Conservation (phyloP, 306 rosid genomes). For the Lathyrus oleraceus region DNA sequence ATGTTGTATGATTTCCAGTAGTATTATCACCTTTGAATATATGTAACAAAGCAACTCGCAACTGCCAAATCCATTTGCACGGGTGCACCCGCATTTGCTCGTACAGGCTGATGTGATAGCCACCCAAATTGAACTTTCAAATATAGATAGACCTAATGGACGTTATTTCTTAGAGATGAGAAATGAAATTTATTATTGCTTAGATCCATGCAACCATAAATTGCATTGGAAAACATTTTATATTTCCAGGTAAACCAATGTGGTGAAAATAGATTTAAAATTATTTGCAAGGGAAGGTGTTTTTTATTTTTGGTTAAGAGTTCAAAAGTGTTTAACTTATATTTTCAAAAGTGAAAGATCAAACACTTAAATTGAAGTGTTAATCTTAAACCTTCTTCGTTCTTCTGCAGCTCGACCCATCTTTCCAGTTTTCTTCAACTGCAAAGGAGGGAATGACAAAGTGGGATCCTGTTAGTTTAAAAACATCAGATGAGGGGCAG, state of each 20-base stretch:
- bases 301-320: background rate
- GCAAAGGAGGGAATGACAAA: slow-evolving; percentile 91
- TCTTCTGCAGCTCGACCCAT: slow-evolving; percentile 51
- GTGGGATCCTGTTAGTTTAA: slow-evolving; percentile 81
- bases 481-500: slow-evolving; percentile 58
- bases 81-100: background rate
- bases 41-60: background rate
- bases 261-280: slow-evolving; percentile 25
- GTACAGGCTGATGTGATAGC: slow-evolving; percentile 1
- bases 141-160: slow-evolving; percentile 4
- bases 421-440: slow-evolving; percentile 58
- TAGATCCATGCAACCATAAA: slow-evolving; percentile 13
- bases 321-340: background rate
- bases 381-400: slow-evolving; percentile 11
- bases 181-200: slow-evolving; percentile 17
- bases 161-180: background rate
- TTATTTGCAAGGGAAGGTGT: slow-evolving; percentile 21
- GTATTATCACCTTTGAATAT: background rate
- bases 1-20: slow-evolving; percentile 4
- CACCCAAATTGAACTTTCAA: background rate
- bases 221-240: slow-evolving; percentile 7
- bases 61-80: background rate
- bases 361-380: slow-evolving; percentile 1
- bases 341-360: background rate
- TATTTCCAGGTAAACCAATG: background rate